Conservation (phyloP, 2,329 filamentous ascomycete genomes). For the Exophiala alcalophila region DNA sequence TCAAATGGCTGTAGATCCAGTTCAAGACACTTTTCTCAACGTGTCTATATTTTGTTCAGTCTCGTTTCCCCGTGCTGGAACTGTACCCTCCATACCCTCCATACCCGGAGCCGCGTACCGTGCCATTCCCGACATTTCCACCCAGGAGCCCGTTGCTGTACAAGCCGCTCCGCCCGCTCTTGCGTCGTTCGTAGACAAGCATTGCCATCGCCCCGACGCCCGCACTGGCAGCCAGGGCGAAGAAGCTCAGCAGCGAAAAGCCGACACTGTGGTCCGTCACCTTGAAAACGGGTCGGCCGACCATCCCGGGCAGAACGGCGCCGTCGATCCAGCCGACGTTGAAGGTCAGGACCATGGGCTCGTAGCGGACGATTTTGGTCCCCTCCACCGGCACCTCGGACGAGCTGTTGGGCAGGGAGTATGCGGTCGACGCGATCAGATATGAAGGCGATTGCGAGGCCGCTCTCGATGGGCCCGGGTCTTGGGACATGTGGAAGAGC, state of each 20-base stretch:
- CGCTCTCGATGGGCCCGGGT: constrained; percentile 33
- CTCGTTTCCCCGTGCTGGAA: constrained; percentile 27
- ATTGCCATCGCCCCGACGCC: constrained; percentile 30
- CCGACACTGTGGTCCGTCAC: constrained; percentile 30
- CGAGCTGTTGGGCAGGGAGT: constrained; percentile 62
- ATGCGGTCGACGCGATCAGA: constrained; percentile 82
- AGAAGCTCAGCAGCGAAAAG: constrained; percentile 30
- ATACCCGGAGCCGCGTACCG: constrained; percentile 27
- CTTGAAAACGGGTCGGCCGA: constrained; percentile 25
- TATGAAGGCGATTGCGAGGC: constrained; percentile 63
- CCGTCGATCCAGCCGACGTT: constrained; percentile 70
- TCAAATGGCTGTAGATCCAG: neutral
- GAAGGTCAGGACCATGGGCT: constrained; percentile 74
- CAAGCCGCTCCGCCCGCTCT: constrained; percentile 27
- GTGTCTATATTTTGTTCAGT: too few relatives aligned
- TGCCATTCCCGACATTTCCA: constrained; percentile 24
- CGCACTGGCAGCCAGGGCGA: constrained; percentile 29
- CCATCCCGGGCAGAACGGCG: constrained; percentile 32
- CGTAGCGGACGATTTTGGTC: constrained; percentile 76
- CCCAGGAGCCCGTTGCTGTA: constrained; percentile 28
- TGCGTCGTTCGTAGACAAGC: constrained; percentile 30
- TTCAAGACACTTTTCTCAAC: too few relatives aligned
- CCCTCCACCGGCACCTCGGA: constrained; percentile 49
- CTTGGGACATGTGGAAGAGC: constrained; percentile 61
- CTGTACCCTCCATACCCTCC: constrained; percentile 32